phyloP scores from a whole-genome alignment of 345 rosid species.

The Corchorus capsularis region DNA sequence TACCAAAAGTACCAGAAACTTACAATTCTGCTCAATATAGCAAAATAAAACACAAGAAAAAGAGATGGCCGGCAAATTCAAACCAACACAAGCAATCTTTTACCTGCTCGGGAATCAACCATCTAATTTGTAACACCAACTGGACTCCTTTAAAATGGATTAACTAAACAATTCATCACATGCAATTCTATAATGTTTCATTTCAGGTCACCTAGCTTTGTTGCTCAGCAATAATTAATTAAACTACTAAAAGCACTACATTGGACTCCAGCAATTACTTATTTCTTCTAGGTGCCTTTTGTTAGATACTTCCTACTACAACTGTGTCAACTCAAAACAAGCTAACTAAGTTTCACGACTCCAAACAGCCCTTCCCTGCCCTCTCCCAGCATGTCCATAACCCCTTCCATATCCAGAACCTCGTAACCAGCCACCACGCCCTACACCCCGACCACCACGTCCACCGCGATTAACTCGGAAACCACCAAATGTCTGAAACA shows the following conservation, averaged over 20 bases:
- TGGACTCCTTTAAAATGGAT: background rate
- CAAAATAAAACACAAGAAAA: too few relatives aligned
- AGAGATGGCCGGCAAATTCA: too few relatives aligned
- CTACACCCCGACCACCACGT: constrained; percentile 24
- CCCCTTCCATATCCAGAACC: constrained; percentile 28
- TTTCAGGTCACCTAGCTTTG: background rate
- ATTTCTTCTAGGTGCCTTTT: background rate
- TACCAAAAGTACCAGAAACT: too few relatives aligned
- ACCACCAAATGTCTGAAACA: constrained; percentile 34
- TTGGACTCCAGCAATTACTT: background rate
- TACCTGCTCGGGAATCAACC: background rate
- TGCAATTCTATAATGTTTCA: background rate
- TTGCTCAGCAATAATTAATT: background rate
- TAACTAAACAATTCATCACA: background rate
- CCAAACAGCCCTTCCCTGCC: constrained; percentile 18
- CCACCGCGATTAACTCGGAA: constrained; percentile 19
- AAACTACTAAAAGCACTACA: background rate
- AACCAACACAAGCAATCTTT: too few relatives aligned
- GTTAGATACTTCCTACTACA: background rate
- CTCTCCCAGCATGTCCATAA: constrained; percentile 14
- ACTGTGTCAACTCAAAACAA: background rate
- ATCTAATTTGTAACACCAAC: too few relatives aligned
- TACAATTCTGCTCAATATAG: too few relatives aligned
- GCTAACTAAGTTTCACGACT: constrained; percentile 22
- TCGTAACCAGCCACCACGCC: constrained; percentile 21